phyloP scores from a whole-genome alignment of 2,329 filamentous ascomycete genomes.

The Curvularia eragrostidis region DNA sequence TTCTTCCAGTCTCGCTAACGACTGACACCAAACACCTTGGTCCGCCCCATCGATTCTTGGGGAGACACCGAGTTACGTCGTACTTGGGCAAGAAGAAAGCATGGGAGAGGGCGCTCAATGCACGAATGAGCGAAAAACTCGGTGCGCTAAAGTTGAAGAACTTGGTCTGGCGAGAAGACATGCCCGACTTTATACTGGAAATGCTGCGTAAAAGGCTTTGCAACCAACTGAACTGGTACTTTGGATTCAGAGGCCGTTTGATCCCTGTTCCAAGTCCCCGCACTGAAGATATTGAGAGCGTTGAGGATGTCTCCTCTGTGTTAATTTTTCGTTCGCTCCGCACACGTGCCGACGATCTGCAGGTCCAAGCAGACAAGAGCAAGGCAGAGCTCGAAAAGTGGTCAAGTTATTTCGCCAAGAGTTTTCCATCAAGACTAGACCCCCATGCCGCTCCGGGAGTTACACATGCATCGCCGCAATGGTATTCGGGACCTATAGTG shows the following conservation, averaged over 20 bases:
- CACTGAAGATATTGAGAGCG: constrained; percentile 26
- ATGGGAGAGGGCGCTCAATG: constrained; percentile 32
- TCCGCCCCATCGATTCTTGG: constrained; percentile 32
- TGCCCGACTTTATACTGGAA: constrained; percentile 52
- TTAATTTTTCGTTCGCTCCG: constrained; percentile 35
- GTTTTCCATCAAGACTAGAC: constrained; percentile 27
- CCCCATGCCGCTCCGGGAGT: constrained; percentile 32
- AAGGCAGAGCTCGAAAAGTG: constrained; percentile 32
- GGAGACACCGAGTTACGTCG: constrained; percentile 20
- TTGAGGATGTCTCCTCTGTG: constrained; percentile 42
- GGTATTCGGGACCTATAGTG: constrained; percentile 38
- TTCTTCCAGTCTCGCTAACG: constrained; percentile 57
- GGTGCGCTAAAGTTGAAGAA: constrained; percentile 38
- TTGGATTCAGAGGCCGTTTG: constrained; percentile 34
- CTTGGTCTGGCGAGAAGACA: constrained; percentile 57
- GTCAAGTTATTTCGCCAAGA: constrained; percentile 25
- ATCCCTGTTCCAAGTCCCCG: constrained; percentile 30
- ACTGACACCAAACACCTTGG: constrained; percentile 33
- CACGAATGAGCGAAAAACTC: constrained; percentile 47
- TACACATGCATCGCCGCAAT: constrained; percentile 34
- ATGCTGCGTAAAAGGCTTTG: constrained; percentile 48
- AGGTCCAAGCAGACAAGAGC: constrained; percentile 23
- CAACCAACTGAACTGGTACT: constrained; percentile 48
- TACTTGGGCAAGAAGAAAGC: constrained; percentile 30
- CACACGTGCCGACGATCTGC: constrained; percentile 34